Evolutionary conservation across 169 alveolate genomes (phyloP).

Genomic region (Perkinsus marinus): DNA sequence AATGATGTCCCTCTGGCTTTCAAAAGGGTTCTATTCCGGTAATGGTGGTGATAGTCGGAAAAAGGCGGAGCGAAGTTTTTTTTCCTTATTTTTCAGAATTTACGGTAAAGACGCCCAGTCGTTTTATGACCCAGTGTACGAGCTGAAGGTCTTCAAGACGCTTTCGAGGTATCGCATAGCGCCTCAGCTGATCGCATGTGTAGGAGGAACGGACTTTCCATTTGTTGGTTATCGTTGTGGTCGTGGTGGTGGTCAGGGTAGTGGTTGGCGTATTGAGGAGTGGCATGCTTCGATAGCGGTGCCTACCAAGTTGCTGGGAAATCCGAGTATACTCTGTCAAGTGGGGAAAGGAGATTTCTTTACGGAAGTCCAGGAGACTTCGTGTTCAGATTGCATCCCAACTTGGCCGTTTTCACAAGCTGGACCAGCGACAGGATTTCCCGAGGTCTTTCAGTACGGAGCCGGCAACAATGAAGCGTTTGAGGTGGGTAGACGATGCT

Average conservation of each 20-base stretch:
- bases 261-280: conserved; percentile 10
- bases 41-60: too few relatives aligned
- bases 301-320: not conserved
- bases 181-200: conserved; percentile 6
- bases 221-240: not conserved
- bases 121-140: conserved; percentile 5
- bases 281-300: not conserved
- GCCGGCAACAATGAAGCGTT: not conserved
- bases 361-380: not conserved
- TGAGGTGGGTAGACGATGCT: not conserved
- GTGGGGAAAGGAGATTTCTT: not conserved
- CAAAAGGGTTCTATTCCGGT: not conserved
- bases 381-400: not conserved
- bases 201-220: not conserved
- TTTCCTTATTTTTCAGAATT: conserved; percentile 10
- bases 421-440: conserved; percentile 1
- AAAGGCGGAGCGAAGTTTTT: not conserved
- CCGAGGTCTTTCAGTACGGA: not conserved
- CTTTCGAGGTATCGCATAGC: conserved; percentile 6
- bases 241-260: not conserved
- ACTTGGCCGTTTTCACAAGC: not conserved
- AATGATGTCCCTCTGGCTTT: not conserved
- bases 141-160: conserved; percentile 4
- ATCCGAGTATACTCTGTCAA: not conserved
- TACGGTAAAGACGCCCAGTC: conserved; percentile 9